Evolutionary conservation across 345 rosid species (phyloP), one percentile per base, ranked within the genome.

Genomic region (Heritiera littoralis): DNA sequence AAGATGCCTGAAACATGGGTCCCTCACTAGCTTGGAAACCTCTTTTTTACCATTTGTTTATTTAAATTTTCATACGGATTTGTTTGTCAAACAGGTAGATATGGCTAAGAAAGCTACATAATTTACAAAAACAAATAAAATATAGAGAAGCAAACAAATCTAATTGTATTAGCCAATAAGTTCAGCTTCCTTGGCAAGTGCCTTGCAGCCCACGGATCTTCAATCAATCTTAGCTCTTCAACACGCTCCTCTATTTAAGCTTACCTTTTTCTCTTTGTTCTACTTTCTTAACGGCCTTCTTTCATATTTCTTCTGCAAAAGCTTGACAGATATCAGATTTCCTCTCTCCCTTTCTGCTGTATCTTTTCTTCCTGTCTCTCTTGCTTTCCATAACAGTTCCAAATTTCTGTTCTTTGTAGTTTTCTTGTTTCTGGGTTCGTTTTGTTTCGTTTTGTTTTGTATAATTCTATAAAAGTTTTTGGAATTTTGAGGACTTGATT

Each of bases 161-260:
- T 1, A 45, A 79, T 54, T 73, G 49, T 66, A 77, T 60, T 78
- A 43, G 81, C 69, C 68, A 43, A 67, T 66, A 68, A 61, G 58
- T 2, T 54, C n/a, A 74, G 87, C 93, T 91, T 93, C 85, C 73
- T 75, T 78, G 74, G 51, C 75, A 87, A 81, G 86, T 89, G 89
- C 85, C 97, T 90, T 93, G 87, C 82, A 60, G 82, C 75, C 88
- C 83, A 93, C 99, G 99, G 88, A 89, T 87, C 94, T 91, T 72
- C 77, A 10, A 17, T 72, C 75, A 38, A 17, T 18, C 35, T 79
- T 15, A 49, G 73, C 40, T 69, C 77, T 81, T 79, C 75, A 4
- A 9, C 65, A 81, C 78, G 79, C 84, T 80, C 87, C 86, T 89
- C 89, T 91, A 88, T 95, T 86, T 92, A 92, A 89, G 87, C 83